Evolutionary conservation across 2,329 filamentous ascomycete species (phyloP).

Genomic region (Knoxdaviesia capensis): DNA sequence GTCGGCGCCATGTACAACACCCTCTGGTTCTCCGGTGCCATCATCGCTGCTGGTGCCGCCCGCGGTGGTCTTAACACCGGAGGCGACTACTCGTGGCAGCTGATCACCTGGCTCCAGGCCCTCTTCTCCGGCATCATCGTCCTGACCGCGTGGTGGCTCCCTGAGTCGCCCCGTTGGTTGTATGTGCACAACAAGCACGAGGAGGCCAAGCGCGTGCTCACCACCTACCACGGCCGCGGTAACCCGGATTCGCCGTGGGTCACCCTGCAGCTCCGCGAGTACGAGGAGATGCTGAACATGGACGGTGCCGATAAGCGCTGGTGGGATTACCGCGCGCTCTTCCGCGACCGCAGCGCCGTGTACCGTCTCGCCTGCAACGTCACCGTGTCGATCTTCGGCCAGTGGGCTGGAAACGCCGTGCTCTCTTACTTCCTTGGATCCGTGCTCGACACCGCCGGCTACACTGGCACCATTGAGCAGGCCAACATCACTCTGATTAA

Average conservation of each 20-base stretch:
- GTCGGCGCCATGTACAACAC: conserved; percentile 35
- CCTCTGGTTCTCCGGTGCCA: conserved; percentile 21
- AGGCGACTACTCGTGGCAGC: conserved; percentile 17
- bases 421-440: conserved; percentile 27
- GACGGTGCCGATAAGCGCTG: conserved; percentile 24
- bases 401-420: conserved; percentile 22
- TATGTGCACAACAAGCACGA: conserved; percentile 19
- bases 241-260: conserved; percentile 24
- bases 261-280: conserved; percentile 21
- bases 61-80: conserved; percentile 17
- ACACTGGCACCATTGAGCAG: conserved; percentile 16
- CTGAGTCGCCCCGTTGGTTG: conserved; percentile 21
- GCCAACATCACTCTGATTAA: conserved; percentile 31
- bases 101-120: conserved; percentile 23
- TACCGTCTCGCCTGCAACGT: conserved; percentile 21
- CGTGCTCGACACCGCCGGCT: conserved; percentile 29
- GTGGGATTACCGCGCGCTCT: conserved; percentile 25
- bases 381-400: conserved; percentile 20
- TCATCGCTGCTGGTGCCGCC: conserved; percentile 17
- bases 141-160: conserved; percentile 15
- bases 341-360: conserved; percentile 17
- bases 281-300: conserved; percentile 19
- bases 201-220: conserved; percentile 14
- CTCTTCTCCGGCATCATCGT: conserved; percentile 19
- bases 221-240: conserved; percentile 22